Evolutionary conservation across 257 asterid species (phyloP), one percentile per base, ranked within the genome.

Genomic region (Fraxinus quadrangulata): DNA sequence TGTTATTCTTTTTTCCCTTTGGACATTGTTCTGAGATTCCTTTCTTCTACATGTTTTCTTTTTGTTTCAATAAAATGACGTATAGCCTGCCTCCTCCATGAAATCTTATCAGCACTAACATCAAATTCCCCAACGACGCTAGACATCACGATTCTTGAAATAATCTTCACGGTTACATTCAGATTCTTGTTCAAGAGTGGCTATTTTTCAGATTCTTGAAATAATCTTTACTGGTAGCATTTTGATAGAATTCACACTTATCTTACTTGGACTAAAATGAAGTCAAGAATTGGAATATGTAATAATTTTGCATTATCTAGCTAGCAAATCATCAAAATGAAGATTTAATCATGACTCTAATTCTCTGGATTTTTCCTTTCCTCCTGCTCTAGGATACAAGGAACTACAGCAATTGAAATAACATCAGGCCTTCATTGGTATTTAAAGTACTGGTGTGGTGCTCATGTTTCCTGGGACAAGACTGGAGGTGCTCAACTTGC

Each of bases 391-490:
- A 94, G 99, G 78, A 88, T 95, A 83, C 84, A 93, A 89, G 99
- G 99, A 83, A 92, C 98, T 69, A 84, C 96, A 68, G 97, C 94
- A 12, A 88, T 88, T 80, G 99, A 95, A 81, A 88, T 95, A 71
- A 81, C 90, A 63, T 92, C 99, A 24, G 99, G 98, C 67, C 94
- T 95, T 71, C 97, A 93, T 85, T 95, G 98, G 98, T 95, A 95
- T 81, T 74, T 95, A 71, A 95, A 95, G 85, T 91, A 95, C 82
- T 87, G 86, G 90, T 93, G 97, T 84, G 90, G 94, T 72, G 98
- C 96, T 86, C 99, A 95, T 84, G 76, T 93, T 81, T 95, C 99
- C 74, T 95, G 99, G 99, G 98, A 92, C 66, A 93, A 91, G 85
- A 95, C 99, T 6, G 99, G 99, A 30, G 99, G 98, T 16, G 51